Base-by-base conservation (phyloP, 2,329 filamentous ascomycete species). In the Periglandula ipomoeae region DNA sequence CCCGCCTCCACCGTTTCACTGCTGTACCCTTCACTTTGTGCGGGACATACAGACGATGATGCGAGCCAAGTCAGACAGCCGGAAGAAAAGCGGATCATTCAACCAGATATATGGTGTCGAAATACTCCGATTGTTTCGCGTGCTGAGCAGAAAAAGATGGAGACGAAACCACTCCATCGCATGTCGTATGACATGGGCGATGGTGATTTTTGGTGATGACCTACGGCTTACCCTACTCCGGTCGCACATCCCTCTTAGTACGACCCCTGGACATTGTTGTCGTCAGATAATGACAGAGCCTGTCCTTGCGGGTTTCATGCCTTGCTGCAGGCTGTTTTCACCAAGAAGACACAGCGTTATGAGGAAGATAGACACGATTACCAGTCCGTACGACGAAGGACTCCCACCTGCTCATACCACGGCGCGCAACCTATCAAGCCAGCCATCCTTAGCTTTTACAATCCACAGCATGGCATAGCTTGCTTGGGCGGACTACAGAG, bases 251-350 rank as follows among this genome's bases (percentile, higher is more conserved):
- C 30, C 10, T 17, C 15, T 38, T 41, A 40, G 49, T 48, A 46
- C 41, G 42, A 50, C 53, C 53, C 51, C 53, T 51, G 45, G 45
- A 15, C 27, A 46, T 39, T 38, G 39, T 40, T 48, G 38, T 47
- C 47, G 42, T 50, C 44, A 51, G 50, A n/a, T 19, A 41, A 51
- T 49, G 42, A 43, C 40, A 23, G 44, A 41, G 27, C 46, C 34
- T 34, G 39, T 49, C 37, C 49, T 49, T 53, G 47, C 23, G 27
- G 32, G 50, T 57, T 56, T 57, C 53, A 54, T 47, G 46, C 46
- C 51, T 51, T 47, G 52, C 51, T 53, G 52, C 51, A 53, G 49
- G 37, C 39, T 45, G 30, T n/a, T n/a, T n/a, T n/a, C n/a, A n/a
- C n/a, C n/a, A n/a, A n/a, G n/a, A n/a, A n/a, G n/a, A n/a, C n/a